A percentile compares a stretch with the other conserved stretches of the same genome.
Evolutionary conservation across 352 stramenopile species (phyloP).

Genomic region (Sclerospora graminicola): DNA sequence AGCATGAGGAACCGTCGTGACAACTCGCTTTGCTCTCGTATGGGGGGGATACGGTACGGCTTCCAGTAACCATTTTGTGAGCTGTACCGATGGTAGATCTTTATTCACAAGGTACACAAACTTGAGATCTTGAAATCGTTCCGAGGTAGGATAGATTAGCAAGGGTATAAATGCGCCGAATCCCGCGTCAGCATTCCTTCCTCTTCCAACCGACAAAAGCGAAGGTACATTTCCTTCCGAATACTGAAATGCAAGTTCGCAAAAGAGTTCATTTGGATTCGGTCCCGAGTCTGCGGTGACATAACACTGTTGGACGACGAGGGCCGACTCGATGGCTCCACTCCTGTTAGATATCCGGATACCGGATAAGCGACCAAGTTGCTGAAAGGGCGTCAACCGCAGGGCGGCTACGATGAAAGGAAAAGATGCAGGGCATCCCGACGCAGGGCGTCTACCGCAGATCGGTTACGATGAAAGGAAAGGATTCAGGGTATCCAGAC

Average conservation of each 20-base stretch:
- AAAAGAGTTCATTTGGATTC: constrained; percentile 67
- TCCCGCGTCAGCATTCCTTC: constrained; percentile 57
- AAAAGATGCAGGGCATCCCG: no score
- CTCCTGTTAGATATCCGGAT: not conserved
- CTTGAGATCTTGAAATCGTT: constrained; percentile 79
- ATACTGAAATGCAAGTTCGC: constrained; percentile 79
- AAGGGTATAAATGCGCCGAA: constrained; percentile 52
- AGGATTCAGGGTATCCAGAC: no score
- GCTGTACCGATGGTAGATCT: constrained; percentile 54
- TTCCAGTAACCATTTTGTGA: constrained; percentile 71
- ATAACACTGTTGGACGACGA: constrained; percentile 52
- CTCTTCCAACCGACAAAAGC: constrained; percentile 71
- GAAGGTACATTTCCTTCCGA: constrained; percentile 81
- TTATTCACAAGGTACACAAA: constrained; percentile 87
- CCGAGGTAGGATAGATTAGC: constrained; percentile 76
- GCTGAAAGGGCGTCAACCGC: no score
- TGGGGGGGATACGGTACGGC: constrained; percentile 40
- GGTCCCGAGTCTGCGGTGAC: constrained; percentile 33
- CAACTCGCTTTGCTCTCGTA: constrained; percentile 22
- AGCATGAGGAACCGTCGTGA: constrained; percentile 16
- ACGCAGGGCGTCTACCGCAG: no score
- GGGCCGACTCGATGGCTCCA: constrained; percentile 16
- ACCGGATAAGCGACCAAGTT: no score
- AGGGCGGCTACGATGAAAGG: no score
- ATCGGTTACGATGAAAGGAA: no score